A percentile compares a stretch with the other conserved stretches of the same genome.
phyloP scores from a whole-genome alignment of 1,139 yeast genomes.

The Williopsis jadinii region DNA sequence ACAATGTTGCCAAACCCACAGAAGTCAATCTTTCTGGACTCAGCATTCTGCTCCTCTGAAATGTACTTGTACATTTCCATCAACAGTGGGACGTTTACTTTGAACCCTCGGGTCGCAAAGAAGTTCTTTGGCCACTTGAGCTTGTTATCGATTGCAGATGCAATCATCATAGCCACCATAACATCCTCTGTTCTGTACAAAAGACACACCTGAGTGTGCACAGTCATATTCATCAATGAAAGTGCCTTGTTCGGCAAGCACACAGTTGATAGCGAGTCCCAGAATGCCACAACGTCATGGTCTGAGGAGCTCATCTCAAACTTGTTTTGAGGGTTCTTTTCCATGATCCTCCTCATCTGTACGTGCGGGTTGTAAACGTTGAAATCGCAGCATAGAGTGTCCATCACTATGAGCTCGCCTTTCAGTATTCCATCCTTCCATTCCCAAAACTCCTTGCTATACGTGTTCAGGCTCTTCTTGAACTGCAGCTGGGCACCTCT shows the following conservation, averaged over 20 bases:
- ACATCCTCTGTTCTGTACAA: conserved; percentile 5
- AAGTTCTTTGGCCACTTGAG: conserved; percentile 9
- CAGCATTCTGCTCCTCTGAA: not conserved
- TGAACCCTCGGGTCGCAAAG: conserved; percentile 7
- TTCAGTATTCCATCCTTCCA: conserved; percentile 12
- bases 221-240: not conserved
- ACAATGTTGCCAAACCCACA: not conserved
- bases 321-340: conserved; percentile 1
- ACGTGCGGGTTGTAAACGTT: conserved; percentile 12
- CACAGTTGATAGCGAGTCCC: not conserved
- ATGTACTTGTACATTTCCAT: conserved; percentile 1
- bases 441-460: conserved; percentile 9
- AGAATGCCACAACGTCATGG: conserved; percentile 1
- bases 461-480: not conserved
- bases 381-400: conserved; percentile 19
- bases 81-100: not conserved
- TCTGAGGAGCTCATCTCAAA: conserved; percentile 1
- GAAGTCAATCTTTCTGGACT: not conserved
- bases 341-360: conserved; percentile 1
- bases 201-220: conserved; percentile 8
- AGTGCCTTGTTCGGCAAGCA: not conserved
- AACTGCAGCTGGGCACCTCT: not conserved
- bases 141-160: not conserved
- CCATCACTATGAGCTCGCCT: conserved; percentile 15
- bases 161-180: conserved; percentile 3